Evolutionary conservation across 2,329 filamentous ascomycete genomes (phyloP), one percentile per base, ranked within the genome.

Genomic region (Penicillium corylophilum): DNA sequence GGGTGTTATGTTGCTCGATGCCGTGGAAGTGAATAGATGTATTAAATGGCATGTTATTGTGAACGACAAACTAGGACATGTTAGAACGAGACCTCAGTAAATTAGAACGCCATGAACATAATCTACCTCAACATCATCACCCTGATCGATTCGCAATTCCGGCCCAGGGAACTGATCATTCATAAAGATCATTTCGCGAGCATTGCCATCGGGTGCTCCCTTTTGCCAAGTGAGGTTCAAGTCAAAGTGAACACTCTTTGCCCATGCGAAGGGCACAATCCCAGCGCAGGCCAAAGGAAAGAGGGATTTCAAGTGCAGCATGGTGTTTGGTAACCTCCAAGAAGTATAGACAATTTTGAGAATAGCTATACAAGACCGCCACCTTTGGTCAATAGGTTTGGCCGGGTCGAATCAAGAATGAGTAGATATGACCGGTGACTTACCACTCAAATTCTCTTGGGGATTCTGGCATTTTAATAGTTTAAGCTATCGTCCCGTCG

Each of bases 1-100:
- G 79, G 0, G 80, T 83, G 16, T 69, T 67, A 2, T 64, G 54
- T 71, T 80, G 78, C 53, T 64, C 77, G 28, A 83, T 69, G 22
- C 73, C 73, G 44, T 70, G 67, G 46, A 64, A 71, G 44, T 71
- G 68, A n/a, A 71, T 55, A 2, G 65, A 65, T 1, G 60, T 65
- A 10, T 68, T 62, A 50, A 62, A 66, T 1, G 66, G 65, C 44
- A 69, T 46, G 9, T 63, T 48, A 39, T 70, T 71, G 43, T 67
- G 58, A 12, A 71, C 64, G n/a, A 64, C 48, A 24, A 70, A 55
- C 62, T 67, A 28, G 9, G 16, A 4, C 18, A 12, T 18, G 35
- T 38, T 20, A 12, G 9, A 28, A n/a, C 4, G 8, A 15, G 6
- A 12, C 13, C 22, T 7, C 10, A 8, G 33, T 9, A 1, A 28